These are phyloP conservation scores for Arachnopeziza araneosa DNA, from an alignment of 2,329 filamentous ascomycete species.

Conservation along the genomic window DNA sequence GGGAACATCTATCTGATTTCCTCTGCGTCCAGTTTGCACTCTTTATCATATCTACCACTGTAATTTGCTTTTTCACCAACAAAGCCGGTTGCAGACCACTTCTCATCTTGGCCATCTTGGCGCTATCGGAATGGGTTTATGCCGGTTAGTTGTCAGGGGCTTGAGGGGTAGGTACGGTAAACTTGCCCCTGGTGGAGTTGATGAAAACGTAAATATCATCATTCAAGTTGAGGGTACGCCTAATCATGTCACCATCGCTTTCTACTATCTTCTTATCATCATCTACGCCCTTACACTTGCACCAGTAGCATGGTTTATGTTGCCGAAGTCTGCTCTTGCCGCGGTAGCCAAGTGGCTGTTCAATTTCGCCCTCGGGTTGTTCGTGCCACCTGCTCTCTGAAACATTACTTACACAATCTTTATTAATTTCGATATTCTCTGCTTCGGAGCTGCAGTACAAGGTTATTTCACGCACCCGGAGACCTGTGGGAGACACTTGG, in stretches of 20 bases:
- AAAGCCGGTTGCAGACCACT: constrained; percentile 26
- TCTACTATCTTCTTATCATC: constrained; percentile 58
- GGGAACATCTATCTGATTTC: constrained; percentile 31
- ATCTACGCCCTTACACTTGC: constrained; percentile 59
- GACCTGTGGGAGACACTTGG: constrained; percentile 31
- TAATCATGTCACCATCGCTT: constrained; percentile 59
- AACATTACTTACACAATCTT: constrained; percentile 53
- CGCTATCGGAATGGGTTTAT: constrained; percentile 35
- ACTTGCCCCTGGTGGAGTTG: constrained; percentile 38
- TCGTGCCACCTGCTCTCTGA: constrained; percentile 51
- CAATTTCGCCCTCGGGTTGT: constrained; percentile 56
- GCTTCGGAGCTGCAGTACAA: constrained; percentile 36
- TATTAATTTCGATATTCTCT: constrained; percentile 44
- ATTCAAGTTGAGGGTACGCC: constrained; percentile 45
- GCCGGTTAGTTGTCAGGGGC: constrained; percentile 41
- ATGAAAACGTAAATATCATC: constrained; percentile 43
- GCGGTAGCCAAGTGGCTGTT: constrained; percentile 50
- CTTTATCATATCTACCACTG: constrained; percentile 14
- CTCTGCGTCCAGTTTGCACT: constrained; percentile 18
- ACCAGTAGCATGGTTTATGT: constrained; percentile 60
- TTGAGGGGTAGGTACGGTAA: constrained; percentile 36
- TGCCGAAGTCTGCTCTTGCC: constrained; percentile 54
- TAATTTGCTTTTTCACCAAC: constrained; percentile 20
- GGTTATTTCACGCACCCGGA: constrained; percentile 30
- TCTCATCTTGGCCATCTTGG: constrained; percentile 39